Percentiles rank a stretch among this genome's conserved stretches.
These are phyloP conservation scores for Pythium rishiriense DNA, from an alignment of 352 stramenopile genomes.

Conservation along the genomic window DNA sequence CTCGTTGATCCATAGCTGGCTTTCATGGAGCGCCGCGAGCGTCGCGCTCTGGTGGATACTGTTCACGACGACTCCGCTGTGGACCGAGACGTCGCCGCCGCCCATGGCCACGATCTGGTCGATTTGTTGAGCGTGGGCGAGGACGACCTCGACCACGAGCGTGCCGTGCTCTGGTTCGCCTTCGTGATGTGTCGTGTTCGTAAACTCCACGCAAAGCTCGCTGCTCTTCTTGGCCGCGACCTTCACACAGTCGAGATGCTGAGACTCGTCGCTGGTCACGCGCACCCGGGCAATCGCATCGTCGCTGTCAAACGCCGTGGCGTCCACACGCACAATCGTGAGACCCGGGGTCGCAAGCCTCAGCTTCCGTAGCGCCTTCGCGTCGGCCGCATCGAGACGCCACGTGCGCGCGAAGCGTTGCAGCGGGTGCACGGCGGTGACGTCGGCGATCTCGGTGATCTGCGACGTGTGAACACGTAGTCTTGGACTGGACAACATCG, in stretches of 20 bases:
- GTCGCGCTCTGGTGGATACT: not conserved
- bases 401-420: not conserved
- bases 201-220: not conserved
- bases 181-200: not conserved
- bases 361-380: not conserved
- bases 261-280: constrained; percentile 1
- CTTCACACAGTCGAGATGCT: not conserved
- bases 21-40: not conserved
- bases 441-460: not conserved
- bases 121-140: not conserved
- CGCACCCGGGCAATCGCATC: not conserved
- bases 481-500: not conserved
- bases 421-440: not conserved
- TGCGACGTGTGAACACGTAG: not conserved
- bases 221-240: not conserved
- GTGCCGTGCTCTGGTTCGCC: not conserved
- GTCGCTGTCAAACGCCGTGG: not conserved
- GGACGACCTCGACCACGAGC: constrained; percentile 3
- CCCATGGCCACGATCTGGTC: not conserved
- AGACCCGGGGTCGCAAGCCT: not conserved
- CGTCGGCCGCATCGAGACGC: not conserved
- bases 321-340: not conserved
- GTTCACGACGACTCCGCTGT: not conserved
- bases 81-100: not conserved
- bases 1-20: not conserved